These are phyloP conservation scores for Arthrobotrys megalospora DNA, from an alignment of 2,329 filamentous ascomycete species.

Conservation along the genomic window DNA sequence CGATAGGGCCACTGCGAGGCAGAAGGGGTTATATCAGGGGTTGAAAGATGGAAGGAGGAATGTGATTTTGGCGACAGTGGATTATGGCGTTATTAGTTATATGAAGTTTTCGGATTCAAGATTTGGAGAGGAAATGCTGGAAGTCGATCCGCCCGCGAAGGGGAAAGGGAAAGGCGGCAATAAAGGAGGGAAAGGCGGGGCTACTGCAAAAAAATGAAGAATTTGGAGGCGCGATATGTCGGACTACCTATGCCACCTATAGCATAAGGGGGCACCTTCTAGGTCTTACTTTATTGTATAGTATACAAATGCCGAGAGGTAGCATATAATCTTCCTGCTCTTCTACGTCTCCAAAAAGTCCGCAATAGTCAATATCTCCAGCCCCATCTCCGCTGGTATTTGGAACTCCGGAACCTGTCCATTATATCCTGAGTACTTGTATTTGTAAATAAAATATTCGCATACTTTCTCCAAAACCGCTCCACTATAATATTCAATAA, in stretches of 20 bases:
- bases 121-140: slow-evolving; percentile 82
- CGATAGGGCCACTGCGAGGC: slow-evolving; percentile 73
- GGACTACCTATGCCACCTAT: not conserved
- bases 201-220: slow-evolving; percentile 61
- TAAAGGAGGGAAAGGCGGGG: slow-evolving; percentile 66
- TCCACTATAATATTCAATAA: slow-evolving; percentile 68
- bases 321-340: not conserved
- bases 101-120: slow-evolving; percentile 83
- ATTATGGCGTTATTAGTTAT: slow-evolving; percentile 91
- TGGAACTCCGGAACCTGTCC: slow-evolving; percentile 77
- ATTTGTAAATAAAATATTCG: slow-evolving; percentile 79
- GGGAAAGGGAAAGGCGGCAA: slow-evolving; percentile 66
- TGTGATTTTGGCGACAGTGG: slow-evolving; percentile 88
- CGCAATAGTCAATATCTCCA: slow-evolving; percentile 78
- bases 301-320: not conserved
- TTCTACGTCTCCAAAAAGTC: slow-evolving; percentile 72
- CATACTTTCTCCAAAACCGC: slow-evolving; percentile 78
- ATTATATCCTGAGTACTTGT: slow-evolving; percentile 74
- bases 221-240: not conserved
- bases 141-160: slow-evolving; percentile 70
- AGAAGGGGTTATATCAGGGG: slow-evolving; percentile 77
- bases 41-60: slow-evolving; percentile 88
- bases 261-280: not conserved
- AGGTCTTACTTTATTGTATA: not conserved
- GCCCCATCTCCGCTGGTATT: slow-evolving; percentile 76